Base-by-base conservation (phyloP, 2,329 filamentous ascomycete species). In the Monilinia fructicola region DNA sequence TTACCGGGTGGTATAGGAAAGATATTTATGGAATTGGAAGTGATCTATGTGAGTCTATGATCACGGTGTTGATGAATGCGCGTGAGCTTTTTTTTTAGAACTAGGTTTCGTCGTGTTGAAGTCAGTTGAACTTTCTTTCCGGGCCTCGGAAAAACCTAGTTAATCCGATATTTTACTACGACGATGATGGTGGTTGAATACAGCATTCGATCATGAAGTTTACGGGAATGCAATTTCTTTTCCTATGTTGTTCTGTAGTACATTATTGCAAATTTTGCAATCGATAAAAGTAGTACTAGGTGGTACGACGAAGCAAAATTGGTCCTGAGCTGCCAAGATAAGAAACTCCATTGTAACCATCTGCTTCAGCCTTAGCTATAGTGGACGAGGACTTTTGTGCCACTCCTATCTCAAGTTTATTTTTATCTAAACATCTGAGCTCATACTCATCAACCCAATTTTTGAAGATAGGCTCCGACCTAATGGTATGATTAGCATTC, bases 31-130 rank as follows among this genome's bases (percentile, higher is more conserved):
- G 50, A 44, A 55, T 31, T 61, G 38, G n/a, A 23, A 21, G 31
- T 48, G 54, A 23, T 35, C 21, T 50, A 5, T 61, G n/a, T 59
- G 63, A 65, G 54, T 52, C 44, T 59, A 28, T 65, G 63, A 65
- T 65, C 63, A 65, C 63, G 44, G 38, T 50, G 54, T 65, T 58
- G 63, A 60, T 40, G 31, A 52, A 23, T 65, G 54, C 63, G 63
- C 63, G 63, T 65, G 63, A 65, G 63, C 63, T 59, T 59, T 60
- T 64, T 64, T 65, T 52, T 59, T 59, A 59, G 42, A 59, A 28
- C 31, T 35, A 18, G 42, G 63, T 59, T 65, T 65, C 54, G 54
- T n/a, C n/a, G 50, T 14, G 31, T 35, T 35, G 54, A 40, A 40
- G 63, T 65, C 63, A 65, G 46, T 63, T 63, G 50, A 31, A 54